These are phyloP conservation scores for Fusarium bulbicola DNA, from an alignment of 2,329 filamentous ascomycete species.

Conservation along the genomic window DNA sequence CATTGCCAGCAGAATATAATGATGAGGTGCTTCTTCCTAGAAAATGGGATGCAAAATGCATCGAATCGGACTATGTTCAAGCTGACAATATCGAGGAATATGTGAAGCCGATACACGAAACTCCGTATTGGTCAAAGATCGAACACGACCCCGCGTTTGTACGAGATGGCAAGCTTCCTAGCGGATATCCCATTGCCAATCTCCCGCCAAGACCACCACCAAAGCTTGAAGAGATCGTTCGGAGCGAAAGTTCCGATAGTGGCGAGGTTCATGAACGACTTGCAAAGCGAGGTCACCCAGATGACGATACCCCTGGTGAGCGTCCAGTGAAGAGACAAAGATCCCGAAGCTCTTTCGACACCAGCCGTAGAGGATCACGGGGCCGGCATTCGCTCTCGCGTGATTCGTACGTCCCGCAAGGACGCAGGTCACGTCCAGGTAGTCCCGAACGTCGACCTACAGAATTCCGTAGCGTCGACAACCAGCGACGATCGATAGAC, in stretches of 20 bases:
- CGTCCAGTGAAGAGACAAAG: conserved; percentile 33
- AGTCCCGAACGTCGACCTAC: conserved; percentile 15
- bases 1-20: conserved; percentile 53
- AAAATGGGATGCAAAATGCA: conserved; percentile 53
- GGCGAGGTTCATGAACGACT: conserved; percentile 22
- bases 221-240: conserved; percentile 5
- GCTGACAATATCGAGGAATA: conserved; percentile 56
- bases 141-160: conserved; percentile 57
- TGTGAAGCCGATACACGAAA: conserved; percentile 52
- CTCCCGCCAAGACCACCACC: conserved; percentile 1
- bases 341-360: conserved; percentile 23
- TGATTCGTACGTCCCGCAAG: conserved; percentile 19
- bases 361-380: conserved; percentile 5
- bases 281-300: conserved; percentile 24
- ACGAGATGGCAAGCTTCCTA: conserved; percentile 35
- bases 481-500: conserved; percentile 29
- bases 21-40: conserved; percentile 58
- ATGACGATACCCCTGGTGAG: conserved; percentile 20
- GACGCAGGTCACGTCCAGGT: conserved; percentile 21
- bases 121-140: conserved; percentile 51
- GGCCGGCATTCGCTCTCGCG: not conserved
- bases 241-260: conserved; percentile 30
- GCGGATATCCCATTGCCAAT: conserved; percentile 33
- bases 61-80: conserved; percentile 56
- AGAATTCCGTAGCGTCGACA: conserved; percentile 12